phyloP scores from a whole-genome alignment of 73 alveolate genomes.

The Paramecium tetraurelia region DNA sequence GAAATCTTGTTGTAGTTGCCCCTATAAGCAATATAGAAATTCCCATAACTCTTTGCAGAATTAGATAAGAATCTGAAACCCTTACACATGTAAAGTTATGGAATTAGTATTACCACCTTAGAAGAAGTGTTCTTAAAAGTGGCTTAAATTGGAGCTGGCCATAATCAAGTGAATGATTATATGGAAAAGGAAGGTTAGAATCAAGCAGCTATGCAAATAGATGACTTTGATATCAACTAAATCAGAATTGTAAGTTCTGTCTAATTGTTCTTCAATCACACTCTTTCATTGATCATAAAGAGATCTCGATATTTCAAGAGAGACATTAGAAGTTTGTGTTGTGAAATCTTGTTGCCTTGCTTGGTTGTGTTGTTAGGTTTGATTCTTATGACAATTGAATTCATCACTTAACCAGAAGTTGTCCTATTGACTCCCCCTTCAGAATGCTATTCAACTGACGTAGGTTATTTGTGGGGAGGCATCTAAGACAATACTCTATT shows the following conservation, averaged over 20 bases:
- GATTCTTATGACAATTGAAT: slow-evolving; percentile 64
- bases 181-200: not conserved
- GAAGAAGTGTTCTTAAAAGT: slow-evolving; percentile 98
- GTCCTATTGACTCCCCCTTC: slow-evolving; percentile 44
- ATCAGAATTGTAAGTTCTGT: slow-evolving; percentile 44
- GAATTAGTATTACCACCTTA: slow-evolving; percentile 91
- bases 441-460: not conserved
- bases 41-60: slow-evolving; percentile 65
- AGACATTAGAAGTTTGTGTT: slow-evolving; percentile 78
- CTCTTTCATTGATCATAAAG: slow-evolving; percentile 76
- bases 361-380: slow-evolving; percentile 83
- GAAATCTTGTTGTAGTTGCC: slow-evolving; percentile 71
- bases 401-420: slow-evolving; percentile 62
- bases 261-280: slow-evolving; percentile 70
- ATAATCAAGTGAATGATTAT: not conserved
- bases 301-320: slow-evolving; percentile 78
- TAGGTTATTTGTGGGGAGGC: not conserved
- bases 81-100: slow-evolving; percentile 68
- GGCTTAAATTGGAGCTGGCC: slow-evolving; percentile 57
- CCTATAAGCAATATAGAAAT: slow-evolving; percentile 43
- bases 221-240: slow-evolving; percentile 45
- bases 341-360: slow-evolving; percentile 89
- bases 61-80: slow-evolving; percentile 64
- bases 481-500: not conserved
- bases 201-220: not conserved